phyloP scores from a whole-genome alignment of 1,139 yeast species.

The Debaryomycetaceae sp. region DNA sequence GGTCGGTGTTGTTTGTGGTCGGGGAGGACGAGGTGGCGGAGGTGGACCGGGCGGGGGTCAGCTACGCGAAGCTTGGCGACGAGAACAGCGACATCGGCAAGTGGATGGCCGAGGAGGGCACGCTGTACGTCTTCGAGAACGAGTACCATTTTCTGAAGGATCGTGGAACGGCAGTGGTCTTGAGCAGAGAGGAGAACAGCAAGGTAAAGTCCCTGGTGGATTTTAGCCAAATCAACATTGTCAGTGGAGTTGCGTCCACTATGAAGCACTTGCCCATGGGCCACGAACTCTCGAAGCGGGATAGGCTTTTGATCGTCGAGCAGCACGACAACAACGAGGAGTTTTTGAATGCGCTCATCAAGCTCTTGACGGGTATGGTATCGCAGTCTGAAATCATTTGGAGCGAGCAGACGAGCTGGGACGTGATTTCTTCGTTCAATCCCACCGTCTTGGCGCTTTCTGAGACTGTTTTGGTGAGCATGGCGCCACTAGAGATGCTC shows the following conservation, averaged over 20 bases:
- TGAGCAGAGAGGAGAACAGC: slow-evolving; percentile 17
- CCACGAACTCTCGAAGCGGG: slow-evolving; percentile 37
- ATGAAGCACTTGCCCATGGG: slow-evolving; percentile 55
- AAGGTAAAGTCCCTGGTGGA: slow-evolving; percentile 23
- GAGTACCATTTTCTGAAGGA: slow-evolving; percentile 32
- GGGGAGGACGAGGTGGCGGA: slow-evolving; percentile 7
- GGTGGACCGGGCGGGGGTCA: not conserved
- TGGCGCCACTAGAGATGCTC: slow-evolving; percentile 6
- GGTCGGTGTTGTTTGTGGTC: slow-evolving; percentile 8
- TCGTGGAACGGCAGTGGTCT: slow-evolving; percentile 34
- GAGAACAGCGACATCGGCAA: slow-evolving; percentile 1
- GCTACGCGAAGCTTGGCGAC: slow-evolving; percentile 3
- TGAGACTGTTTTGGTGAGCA: slow-evolving; percentile 9
- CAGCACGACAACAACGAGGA: slow-evolving; percentile 15
- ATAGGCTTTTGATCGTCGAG: slow-evolving; percentile 40
- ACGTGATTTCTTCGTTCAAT: slow-evolving; percentile 9
- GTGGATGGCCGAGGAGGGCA: slow-evolving; percentile 1
- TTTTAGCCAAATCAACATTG: slow-evolving; percentile 60
- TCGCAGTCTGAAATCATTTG: slow-evolving; percentile 16
- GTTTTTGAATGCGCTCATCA: slow-evolving; percentile 24
- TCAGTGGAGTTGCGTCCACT: slow-evolving; percentile 61
- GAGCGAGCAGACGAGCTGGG: slow-evolving; percentile 9
- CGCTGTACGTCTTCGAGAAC: slow-evolving; percentile 18
- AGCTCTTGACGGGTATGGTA: slow-evolving; percentile 29
- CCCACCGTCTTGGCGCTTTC: slow-evolving; percentile 25